Evolutionary conservation across 345 rosid species (phyloP).

Genomic region (Aegle marmelos): DNA sequence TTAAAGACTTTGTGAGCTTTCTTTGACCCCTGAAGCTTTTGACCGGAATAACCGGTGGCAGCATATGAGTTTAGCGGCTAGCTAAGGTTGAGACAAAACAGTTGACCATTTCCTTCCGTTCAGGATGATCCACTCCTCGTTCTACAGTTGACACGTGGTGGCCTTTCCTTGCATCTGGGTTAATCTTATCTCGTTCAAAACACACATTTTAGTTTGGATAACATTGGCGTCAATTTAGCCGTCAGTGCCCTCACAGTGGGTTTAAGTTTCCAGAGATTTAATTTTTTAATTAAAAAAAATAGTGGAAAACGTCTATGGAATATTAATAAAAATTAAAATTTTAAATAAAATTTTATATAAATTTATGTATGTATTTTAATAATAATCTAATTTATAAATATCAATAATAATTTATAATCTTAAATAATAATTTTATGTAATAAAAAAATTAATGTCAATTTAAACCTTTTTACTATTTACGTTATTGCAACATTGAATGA

Average conservation of each 20-base stretch:
- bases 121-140: conserved; percentile 24
- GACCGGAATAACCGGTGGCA: conserved; percentile 18
- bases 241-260: too few species aligned
- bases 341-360: too few species aligned
- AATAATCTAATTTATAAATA: too few species aligned
- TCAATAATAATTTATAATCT: too few species aligned
- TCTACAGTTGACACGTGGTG: conserved; percentile 28
- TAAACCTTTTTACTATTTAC: background rate
- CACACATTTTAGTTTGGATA: background rate
- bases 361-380: too few species aligned
- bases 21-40: background rate
- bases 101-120: conserved; percentile 30
- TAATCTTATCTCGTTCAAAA: conserved; percentile 34
- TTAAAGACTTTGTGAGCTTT: background rate
- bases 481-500: background rate
- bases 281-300: too few species aligned
- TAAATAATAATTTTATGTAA: too few species aligned
- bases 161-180: conserved; percentile 16
- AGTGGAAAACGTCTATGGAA: too few species aligned
- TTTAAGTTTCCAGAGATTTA: too few species aligned
- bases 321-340: too few species aligned
- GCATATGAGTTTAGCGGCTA: conserved; percentile 14
- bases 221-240: background rate
- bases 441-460: too few species aligned
- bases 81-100: conserved; percentile 9